Evolutionary conservation across 2,329 filamentous ascomycete species (phyloP), one percentile per base, ranked within the genome.

Genomic region (Penicillium sp.): DNA sequence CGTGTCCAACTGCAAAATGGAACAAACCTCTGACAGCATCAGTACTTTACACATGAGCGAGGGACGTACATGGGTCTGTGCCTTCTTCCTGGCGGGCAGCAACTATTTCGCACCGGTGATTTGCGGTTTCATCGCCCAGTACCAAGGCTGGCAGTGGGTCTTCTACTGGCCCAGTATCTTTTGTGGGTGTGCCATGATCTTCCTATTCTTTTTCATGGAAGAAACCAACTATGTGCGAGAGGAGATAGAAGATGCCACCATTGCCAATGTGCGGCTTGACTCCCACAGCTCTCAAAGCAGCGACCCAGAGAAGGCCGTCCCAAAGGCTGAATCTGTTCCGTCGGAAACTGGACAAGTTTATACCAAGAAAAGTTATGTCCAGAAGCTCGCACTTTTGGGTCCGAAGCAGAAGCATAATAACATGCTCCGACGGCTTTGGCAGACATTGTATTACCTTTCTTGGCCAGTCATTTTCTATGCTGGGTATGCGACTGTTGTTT

Each of bases 161-260:
- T 67, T 74, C 51, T 75, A 76, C 60, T 78, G 73, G 71, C 73
- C 73, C 9, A 73, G 74, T 4, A 77, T 79, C 20, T 77, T 79
- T 55, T 62, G 64, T 26, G 76, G 60, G 1, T 60, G 65, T 1
- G 69, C 68, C 1, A 71, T 75, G 27, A 54, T 76, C 1, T 73
- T 78, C 46, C 62, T 77, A 1, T 77, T 77, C 61, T 75, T 79
- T 52, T 74, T 74, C 60, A 75, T 78, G 70, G 77, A 80, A 55
- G 77, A 80, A 57, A 78, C 77, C 3, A 79, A 77, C 60, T 78
- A 74, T 50, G 55, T 58, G 4, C 68, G 70, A 5, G 53, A 60
- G 6, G 13, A 56, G 37, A 38, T 44, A 26, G 51, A 47, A 22
- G 34, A 32, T n/a, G 20, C 44, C n/a, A 43, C 29, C 10, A 42